Evolutionary conservation across 2,329 filamentous ascomycete genomes (phyloP).

Genomic region (Dothiorella sarmentorum): DNA sequence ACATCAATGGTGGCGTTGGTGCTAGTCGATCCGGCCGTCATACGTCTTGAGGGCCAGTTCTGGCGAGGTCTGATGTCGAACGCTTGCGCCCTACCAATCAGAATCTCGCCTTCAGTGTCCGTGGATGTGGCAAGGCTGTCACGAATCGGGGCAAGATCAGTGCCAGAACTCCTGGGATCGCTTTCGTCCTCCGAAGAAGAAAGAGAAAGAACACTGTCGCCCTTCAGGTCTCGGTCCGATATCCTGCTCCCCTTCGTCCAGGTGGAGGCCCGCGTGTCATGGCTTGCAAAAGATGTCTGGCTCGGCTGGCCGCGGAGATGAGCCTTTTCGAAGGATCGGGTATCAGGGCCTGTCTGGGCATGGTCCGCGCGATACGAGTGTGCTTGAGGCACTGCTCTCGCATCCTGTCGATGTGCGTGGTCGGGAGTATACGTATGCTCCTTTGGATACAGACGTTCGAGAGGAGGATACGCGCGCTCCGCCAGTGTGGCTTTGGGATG

Average conservation of each 20-base stretch:
- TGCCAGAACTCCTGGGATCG: constrained; percentile 14
- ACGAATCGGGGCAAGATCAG: constrained; percentile 25
- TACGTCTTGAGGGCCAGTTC: neutral
- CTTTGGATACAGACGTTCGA: too few relatives aligned
- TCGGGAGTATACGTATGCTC: neutral
- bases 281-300: neutral
- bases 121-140: constrained; percentile 29
- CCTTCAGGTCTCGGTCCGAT: constrained; percentile 32
- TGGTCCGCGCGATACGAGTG: neutral
- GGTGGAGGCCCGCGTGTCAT: constrained; percentile 19
- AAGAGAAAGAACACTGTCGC: constrained; percentile 38
- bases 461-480: neutral
- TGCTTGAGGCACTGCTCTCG: neutral
- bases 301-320: constrained; percentile 1
- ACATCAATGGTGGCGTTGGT: constrained; percentile 38
- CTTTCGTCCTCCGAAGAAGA: constrained; percentile 37
- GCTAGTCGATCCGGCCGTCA: constrained; percentile 13
- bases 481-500: neutral
- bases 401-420: neutral
- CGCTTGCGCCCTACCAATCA: constrained; percentile 38
- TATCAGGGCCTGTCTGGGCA: neutral
- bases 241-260: constrained; percentile 5
- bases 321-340: neutral
- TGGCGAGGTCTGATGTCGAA: constrained; percentile 31
- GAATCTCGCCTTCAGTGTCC: constrained; percentile 31